Conservation (phyloP, 768 basidiomycete genomes). For the Suillus subaureus region DNA sequence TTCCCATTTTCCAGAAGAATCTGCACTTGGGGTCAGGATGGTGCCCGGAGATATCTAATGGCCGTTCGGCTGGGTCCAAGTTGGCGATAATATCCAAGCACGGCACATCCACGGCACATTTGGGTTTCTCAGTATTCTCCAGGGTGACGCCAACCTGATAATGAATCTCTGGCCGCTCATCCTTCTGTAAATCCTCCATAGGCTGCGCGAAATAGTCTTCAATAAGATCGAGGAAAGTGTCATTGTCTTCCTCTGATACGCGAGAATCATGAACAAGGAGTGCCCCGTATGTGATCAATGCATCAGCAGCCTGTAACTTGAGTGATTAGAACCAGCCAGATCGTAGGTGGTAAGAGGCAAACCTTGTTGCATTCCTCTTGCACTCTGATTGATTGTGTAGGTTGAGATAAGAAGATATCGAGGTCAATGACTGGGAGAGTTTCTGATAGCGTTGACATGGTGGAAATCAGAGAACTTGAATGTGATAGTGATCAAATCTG, state of each 20-base stretch:
- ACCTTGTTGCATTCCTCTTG: slow-evolving; percentile 70
- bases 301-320: slow-evolving; percentile 68
- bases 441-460: slow-evolving; percentile 44
- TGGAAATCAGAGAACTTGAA: slow-evolving; percentile 17
- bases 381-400: slow-evolving; percentile 48
- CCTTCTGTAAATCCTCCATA: slow-evolving; percentile 58
- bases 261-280: slow-evolving; percentile 84
- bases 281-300: slow-evolving; percentile 83
- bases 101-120: slow-evolving; percentile 80
- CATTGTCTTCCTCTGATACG: slow-evolving; percentile 81
- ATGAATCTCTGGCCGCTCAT: slow-evolving; percentile 82
- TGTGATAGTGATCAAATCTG: neutral
- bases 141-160: slow-evolving; percentile 95
- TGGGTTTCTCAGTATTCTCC: slow-evolving; percentile 95
- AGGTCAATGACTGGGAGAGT: slow-evolving; percentile 78
- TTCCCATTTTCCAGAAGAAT: slow-evolving; percentile 88
- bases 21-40: slow-evolving; percentile 93
- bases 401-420: slow-evolving; percentile 62
- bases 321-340: slow-evolving; percentile 1
- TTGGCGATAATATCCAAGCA: slow-evolving; percentile 79
- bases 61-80: slow-evolving; percentile 78
- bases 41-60: slow-evolving; percentile 80
- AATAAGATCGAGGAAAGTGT: slow-evolving; percentile 80
- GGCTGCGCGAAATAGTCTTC: slow-evolving; percentile 94
- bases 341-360: slow-evolving; percentile 7